Evolutionary conservation across 192 early-diverging fungal genomes (phyloP), one percentile per base, ranked within the genome.

Genomic region (Rhizoclosmatium sp.): DNA sequence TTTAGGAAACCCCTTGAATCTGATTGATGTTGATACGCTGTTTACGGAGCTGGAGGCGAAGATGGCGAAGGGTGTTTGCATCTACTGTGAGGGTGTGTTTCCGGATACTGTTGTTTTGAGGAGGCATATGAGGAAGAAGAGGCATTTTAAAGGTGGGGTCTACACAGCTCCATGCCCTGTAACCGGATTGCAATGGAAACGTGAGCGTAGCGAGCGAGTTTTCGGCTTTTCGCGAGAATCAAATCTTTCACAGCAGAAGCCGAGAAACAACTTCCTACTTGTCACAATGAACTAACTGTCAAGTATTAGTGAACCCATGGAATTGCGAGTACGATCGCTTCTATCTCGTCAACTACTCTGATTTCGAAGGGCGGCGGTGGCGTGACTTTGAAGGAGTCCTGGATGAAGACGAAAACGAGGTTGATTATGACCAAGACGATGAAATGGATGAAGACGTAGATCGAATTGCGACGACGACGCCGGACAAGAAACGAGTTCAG

Each of bases 91-190:
- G 84, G 95, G 95, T 84, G 92, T 89, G 16, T 98, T 97, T 81
- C 95, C 93, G 23, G 92, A 93, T 10, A 85, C 91, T 10, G 93
- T 94, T 0, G 95, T 97, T 23, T 85, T 98, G 77, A 90, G 96
- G 68, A 95, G 96, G 83, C 96, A 98, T 72, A 98, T 98, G 96
- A 93, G 96, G 79, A 98, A 98, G 85, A 98, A 76, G 92, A 97
- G 95, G 87, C 96, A 98, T 83, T 54, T 54, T 54, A 7, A 54
- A 12, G 31, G 31, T 31, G 31, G 31, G 31, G 31, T 31, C 0
- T 31, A 31, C n/a, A 31, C 31, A 31, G 31, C 31, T 31, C 31
- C 0, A 31, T 31, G 31, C 31, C 31, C 31, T 31, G 31, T 0
- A 31, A 31, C 31, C 31, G 31, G 31, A 31, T 0, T 0, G 0